Evolutionary conservation across 331 rosid genomes (phyloP).

Genomic region (Phaseolus coccineus): DNA sequence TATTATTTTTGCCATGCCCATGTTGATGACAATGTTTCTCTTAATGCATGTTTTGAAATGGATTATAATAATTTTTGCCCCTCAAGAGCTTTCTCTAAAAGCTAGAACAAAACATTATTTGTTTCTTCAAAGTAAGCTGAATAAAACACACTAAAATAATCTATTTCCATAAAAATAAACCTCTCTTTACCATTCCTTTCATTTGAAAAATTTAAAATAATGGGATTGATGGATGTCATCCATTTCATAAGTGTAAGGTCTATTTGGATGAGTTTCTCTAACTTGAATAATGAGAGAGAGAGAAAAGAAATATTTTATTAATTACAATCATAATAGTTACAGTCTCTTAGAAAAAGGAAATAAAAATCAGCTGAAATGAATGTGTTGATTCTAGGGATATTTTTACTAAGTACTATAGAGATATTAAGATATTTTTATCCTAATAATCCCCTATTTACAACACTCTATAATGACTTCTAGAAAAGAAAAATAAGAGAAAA

Average conservation of each 20-base stretch:
- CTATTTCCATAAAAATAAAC: conserved; percentile 7
- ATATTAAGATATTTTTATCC: too few species aligned
- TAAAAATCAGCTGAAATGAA: too few species aligned
- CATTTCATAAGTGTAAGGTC: not conserved
- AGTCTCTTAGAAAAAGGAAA: too few species aligned
- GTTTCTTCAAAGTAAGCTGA: conserved; percentile 5
- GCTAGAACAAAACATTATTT: not conserved
- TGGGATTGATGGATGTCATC: not conserved
- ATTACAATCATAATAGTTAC: too few species aligned
- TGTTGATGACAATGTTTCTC: conserved; percentile 44
- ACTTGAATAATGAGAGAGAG: too few species aligned
- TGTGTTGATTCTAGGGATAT: too few species aligned
- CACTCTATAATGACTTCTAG: too few species aligned
- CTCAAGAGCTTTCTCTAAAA: not conserved
- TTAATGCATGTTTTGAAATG: not conserved
- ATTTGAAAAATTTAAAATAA: not conserved
- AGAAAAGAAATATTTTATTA: too few species aligned
- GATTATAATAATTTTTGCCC: not conserved
- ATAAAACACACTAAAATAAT: not conserved
- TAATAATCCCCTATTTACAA: too few species aligned
- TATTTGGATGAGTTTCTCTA: too few species aligned
- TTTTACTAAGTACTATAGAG: too few species aligned
- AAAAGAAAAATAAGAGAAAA: too few species aligned
- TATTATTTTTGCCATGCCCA: conserved; percentile 1
- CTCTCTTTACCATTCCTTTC: conserved; percentile 13